Evolutionary conservation across 2,329 filamentous ascomycete species (phyloP), one percentile per base, ranked within the genome.

Genomic region (Stagonosporopsis vannaccii): DNA sequence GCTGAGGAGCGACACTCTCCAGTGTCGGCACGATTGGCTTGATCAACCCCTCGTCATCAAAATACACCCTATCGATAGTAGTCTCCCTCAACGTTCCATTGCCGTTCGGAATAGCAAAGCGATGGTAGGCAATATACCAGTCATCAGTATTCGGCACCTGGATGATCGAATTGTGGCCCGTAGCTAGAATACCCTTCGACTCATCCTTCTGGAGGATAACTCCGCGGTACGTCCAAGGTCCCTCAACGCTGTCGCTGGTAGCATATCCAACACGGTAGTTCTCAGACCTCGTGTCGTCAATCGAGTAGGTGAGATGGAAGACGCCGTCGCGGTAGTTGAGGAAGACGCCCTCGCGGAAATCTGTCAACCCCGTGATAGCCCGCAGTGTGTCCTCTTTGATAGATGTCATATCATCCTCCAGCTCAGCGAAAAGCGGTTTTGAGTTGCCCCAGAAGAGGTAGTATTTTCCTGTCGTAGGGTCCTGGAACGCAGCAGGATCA

Each of bases 41-140:
- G 15, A 71, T 69, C 6, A 70, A 47, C 2, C 68, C 68, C 15
- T 61, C 17, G 1, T 54, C 55, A 46, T 70, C 67, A 48, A 70
- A 72, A n/a, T 48, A 66, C 6, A 72, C 25, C 37, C 44, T 51
- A 30, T 72, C 69, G 30, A 72, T 66, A 0, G 63, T 69, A 5
- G 66, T 68, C 43, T 69, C 69, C 3, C 69, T 49, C 20, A 55
- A 48, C 9, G 65, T 70, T 2, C 69, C 69, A 45, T 62, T 60
- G 1, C 69, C 68, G 25, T 53, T 54, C 0, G 68, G 66, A 35
- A 71, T 69, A 6, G 47, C 58, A 28, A 70, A 71, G 4, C 69
- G 66, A 35, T 71, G 68, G 39, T 71, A 71, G 5, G 63, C 65
- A 45, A 71, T 70, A 25, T 71, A 70, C 67, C 69, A 71, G 26